A percentile compares a stretch with the other conserved stretches of the same genome.
phyloP scores from a whole-genome alignment of 352 stramenopile species.

The Globisporangium yorkense region DNA sequence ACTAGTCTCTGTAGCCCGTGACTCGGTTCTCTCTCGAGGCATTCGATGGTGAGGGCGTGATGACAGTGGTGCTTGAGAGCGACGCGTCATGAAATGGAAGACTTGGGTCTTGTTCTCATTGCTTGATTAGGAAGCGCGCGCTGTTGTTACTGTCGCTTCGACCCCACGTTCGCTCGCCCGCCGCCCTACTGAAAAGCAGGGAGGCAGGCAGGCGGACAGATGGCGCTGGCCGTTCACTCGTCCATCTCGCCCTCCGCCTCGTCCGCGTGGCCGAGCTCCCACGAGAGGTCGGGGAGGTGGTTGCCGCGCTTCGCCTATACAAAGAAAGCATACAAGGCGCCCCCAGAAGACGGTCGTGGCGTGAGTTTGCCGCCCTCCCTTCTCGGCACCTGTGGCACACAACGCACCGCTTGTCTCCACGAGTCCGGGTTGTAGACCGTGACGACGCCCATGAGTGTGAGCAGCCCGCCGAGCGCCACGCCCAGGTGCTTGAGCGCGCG shows the following conservation, averaged over 20 bases:
- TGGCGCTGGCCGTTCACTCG: conserved; percentile 4
- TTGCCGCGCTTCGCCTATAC: conserved; percentile 65
- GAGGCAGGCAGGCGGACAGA: not conserved
- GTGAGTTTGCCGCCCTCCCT: not conserved
- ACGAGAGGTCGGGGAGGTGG: conserved; percentile 71
- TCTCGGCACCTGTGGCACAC: not conserved
- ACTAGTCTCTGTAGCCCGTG: not conserved
- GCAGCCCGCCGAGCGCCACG: conserved; percentile 43
- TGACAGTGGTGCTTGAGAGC: too few relatives aligned
- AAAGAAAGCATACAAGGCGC: not conserved
- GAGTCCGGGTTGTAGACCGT: conserved; percentile 80
- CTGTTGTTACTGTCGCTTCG: not conserved
- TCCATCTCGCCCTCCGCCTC: conserved; percentile 76
- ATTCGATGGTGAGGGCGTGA: too few relatives aligned
- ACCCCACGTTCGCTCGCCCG: not conserved
- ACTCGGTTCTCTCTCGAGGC: too few relatives aligned
- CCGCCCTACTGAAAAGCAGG: not conserved
- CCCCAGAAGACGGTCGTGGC: not conserved
- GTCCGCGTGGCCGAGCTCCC: conserved; percentile 69
- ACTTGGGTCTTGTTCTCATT: not conserved
- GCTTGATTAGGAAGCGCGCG: conserved; percentile 1
- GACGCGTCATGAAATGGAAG: not conserved
- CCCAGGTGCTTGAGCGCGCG: conserved; percentile 63
- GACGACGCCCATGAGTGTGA: conserved; percentile 71
- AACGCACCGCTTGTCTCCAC: conserved; percentile 70